Conservation (phyloP, 495 filamentous ascomycete species). For the Penicillium argentinense region DNA sequence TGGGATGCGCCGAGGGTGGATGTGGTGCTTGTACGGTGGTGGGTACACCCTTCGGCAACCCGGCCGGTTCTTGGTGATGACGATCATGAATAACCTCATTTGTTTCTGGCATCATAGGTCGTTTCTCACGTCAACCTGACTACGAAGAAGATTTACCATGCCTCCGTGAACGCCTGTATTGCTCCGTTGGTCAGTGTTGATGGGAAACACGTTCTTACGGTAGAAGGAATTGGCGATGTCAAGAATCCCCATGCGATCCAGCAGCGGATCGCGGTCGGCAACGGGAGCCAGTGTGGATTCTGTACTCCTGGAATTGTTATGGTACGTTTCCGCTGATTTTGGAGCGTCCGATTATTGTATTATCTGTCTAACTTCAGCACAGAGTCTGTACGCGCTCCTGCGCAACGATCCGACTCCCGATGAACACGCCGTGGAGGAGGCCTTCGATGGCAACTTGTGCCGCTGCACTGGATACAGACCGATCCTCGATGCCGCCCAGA, state of each 20-base stretch:
- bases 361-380: slow-evolving; percentile 1
- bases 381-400: slow-evolving; percentile 57
- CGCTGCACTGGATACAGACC: slow-evolving; percentile 94
- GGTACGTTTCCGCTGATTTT: slow-evolving; percentile 39
- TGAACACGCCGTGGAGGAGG: slow-evolving; percentile 31
- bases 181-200: slow-evolving; percentile 90
- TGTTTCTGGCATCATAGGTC: slow-evolving; percentile 46
- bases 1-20: slow-evolving; percentile 89
- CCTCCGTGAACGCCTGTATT: slow-evolving; percentile 90
- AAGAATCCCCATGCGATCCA: slow-evolving; percentile 88
- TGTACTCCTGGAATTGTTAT: slow-evolving; percentile 98
- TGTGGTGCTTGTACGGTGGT: slow-evolving; percentile 97
- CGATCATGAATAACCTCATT: no score
- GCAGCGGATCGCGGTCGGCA: slow-evolving; percentile 75
- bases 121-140: slow-evolving; percentile 91
- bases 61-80: not conserved
- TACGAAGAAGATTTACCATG: slow-evolving; percentile 85
- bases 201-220: slow-evolving; percentile 97
- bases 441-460: slow-evolving; percentile 84
- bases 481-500: slow-evolving; percentile 87
- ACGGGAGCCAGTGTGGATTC: slow-evolving; percentile 72
- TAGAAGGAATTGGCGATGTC: slow-evolving; percentile 93
- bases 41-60: slow-evolving; percentile 29
- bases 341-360: no score
- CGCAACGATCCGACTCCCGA: slow-evolving; percentile 55